Evolutionary conservation across 805 yeast genomes (phyloP).

Genomic region (Metschnikowia koreensis): DNA sequence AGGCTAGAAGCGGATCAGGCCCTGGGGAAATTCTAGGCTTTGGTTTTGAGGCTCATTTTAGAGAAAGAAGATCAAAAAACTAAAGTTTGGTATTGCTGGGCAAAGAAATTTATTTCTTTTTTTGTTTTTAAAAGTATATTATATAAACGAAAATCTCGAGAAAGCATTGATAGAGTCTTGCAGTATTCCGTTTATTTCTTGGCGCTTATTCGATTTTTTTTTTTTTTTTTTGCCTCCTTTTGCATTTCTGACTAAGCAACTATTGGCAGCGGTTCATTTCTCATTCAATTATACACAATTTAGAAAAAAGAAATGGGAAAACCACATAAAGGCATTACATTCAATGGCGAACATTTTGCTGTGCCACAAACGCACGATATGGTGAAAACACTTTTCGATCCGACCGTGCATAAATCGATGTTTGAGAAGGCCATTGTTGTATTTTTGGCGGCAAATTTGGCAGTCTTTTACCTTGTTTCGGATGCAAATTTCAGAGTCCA

Average conservation of each 20-base stretch:
- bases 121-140: background rate
- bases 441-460: slow-evolving; percentile 29
- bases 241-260: no score
- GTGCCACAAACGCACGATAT: slow-evolving; percentile 76
- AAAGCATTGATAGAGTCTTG: no score
- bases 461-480: slow-evolving; percentile 30
- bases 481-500: slow-evolving; percentile 26
- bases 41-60: background rate
- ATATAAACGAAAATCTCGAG: no score
- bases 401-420: slow-evolving; percentile 64
- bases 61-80: background rate
- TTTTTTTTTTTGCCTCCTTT: no score
- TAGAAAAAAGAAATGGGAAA: background rate
- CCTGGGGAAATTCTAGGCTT: background rate
- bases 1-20: background rate
- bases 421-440: slow-evolving; percentile 61
- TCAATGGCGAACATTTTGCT: slow-evolving; percentile 42
- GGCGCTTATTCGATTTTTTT: no score
- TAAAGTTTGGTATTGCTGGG: background rate
- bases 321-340: slow-evolving; percentile 40
- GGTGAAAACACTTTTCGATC: slow-evolving; percentile 79
- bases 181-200: no score
- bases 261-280: background rate
- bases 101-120: background rate
- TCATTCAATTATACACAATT: no score